Conservation (phyloP, 805 yeast genomes). For the Candida ulmi region DNA sequence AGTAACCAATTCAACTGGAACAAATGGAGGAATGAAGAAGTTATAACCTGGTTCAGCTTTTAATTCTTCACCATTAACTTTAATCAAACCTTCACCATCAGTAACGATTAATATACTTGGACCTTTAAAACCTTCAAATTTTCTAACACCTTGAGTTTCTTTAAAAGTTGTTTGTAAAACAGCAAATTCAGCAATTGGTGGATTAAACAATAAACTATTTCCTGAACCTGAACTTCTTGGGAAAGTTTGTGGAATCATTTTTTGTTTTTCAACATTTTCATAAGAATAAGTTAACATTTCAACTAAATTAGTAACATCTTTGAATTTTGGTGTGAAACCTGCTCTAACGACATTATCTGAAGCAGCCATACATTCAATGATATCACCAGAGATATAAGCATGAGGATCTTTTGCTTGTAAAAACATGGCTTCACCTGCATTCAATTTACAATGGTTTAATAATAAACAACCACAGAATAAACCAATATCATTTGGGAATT, state of each 20-base stretch:
- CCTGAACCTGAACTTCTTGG: conserved; percentile 62
- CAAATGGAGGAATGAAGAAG: conserved; percentile 78
- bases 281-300: conserved; percentile 85
- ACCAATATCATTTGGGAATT: conserved; percentile 93
- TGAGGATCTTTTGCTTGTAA: conserved; percentile 97
- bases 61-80: conserved; percentile 35
- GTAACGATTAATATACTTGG: conserved; percentile 86
- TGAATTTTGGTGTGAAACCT: conserved; percentile 99
- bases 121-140: conserved; percentile 62
- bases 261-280: conserved; percentile 89
- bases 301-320: conserved; percentile 88
- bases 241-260: conserved; percentile 58
- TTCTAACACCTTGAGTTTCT: conserved; percentile 43
- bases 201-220: conserved; percentile 68
- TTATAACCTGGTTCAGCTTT: conserved; percentile 67
- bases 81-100: conserved; percentile 67
- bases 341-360: conserved; percentile 97
- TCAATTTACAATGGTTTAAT: conserved; percentile 79
- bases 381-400: conserved; percentile 95
- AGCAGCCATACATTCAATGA: conserved; percentile 99
- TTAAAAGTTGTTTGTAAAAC: conserved; percentile 78
- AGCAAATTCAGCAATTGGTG: conserved; percentile 95
- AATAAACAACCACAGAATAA: conserved; percentile 92
- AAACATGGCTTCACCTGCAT: conserved; percentile 94
- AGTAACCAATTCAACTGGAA: conserved; percentile 55